Evolutionary conservation across 2,329 filamentous ascomycete genomes (phyloP), one percentile per base, ranked within the genome.

Genomic region (Fusarium concolor): DNA sequence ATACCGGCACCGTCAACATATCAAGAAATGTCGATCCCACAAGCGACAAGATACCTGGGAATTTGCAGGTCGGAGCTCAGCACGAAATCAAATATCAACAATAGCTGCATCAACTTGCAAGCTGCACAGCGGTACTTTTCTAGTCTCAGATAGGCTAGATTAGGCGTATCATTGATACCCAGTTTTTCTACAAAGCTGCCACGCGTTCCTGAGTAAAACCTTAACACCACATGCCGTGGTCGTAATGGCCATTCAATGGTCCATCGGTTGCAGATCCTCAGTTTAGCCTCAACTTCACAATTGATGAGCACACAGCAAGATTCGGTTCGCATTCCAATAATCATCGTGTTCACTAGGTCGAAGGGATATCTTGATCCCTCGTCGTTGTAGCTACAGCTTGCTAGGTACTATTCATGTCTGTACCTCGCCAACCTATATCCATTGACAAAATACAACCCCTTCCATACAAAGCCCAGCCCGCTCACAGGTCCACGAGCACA

Each of bases 251-350:
- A 45, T 20, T 35, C 56, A 33, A 56, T 43, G 37, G 46, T 43
- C 54, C 42, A 22, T 39, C 44, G 18, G 24, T 31, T 43, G 51
- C 38, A 53, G 49, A 63, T 67, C 62, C 44, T 53, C 41, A 41
- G 59, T 43, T 55, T 65, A 59, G 41, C 18, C 18, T 35, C 33
- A 29, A 33, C 11, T 41, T 56, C 22, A 52, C 50, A 56, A 33
- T 42, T n/a, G 17, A 54, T 39, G 2, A 8, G 26, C 22, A 57
- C 42, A 37, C 31, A 38, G 24, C 37, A 49, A 58, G 28, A 46
- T 51, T 60, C 46, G 26, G 15, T 35, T 43, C 29, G 22, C 70
- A 71, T 74, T 74, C 70, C 72, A 74, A 69, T 73, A 74, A 57
- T 71, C 56, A 55, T 74, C 49, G 39, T 71, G 69, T 72, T 74